phyloP scores from a whole-genome alignment of 140 eudicot genomes.

The Anethum foeniculum region DNA sequence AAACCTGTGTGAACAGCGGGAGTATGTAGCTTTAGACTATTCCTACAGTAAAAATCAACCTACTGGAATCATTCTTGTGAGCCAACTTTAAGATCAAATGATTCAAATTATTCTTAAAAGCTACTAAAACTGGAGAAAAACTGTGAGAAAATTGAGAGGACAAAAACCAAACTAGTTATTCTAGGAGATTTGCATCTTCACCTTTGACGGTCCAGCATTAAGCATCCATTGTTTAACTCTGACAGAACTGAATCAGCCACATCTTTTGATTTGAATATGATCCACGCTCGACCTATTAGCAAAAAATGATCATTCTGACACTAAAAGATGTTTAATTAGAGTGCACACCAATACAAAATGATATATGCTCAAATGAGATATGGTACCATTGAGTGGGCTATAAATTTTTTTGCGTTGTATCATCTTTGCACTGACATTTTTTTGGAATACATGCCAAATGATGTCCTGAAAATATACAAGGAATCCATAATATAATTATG shows the following conservation, averaged over 20 bases:
- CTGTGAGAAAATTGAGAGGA: neutral
- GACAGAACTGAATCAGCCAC: constrained; percentile 48
- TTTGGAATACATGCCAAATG: constrained; percentile 35
- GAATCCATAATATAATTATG: neutral
- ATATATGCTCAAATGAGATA: neutral
- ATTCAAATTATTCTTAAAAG: neutral
- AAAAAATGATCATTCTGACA: neutral
- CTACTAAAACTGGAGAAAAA: neutral
- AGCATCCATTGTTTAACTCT: constrained; percentile 31
- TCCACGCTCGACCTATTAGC: constrained; percentile 47
- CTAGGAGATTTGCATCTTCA: constrained; percentile 3
- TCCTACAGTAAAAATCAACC: neutral
- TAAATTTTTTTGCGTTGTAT: constrained; percentile 28
- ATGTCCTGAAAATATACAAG: constrained; percentile 32
- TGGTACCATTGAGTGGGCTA: constrained; percentile 43
- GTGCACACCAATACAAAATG: neutral
- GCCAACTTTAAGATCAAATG: neutral
- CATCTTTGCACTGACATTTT: constrained; percentile 46
- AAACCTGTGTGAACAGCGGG: neutral
- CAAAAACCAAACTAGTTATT: neutral
- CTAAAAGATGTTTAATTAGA: neutral
- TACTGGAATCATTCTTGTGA: neutral
- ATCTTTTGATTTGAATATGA: constrained; percentile 45
- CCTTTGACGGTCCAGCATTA: constrained; percentile 39
- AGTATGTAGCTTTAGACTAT: neutral